Percentiles rank a stretch among this genome's conserved stretches.
Evolutionary conservation across 2,329 filamentous ascomycete species (phyloP).

Genomic region (Juglanconis sp.): DNA sequence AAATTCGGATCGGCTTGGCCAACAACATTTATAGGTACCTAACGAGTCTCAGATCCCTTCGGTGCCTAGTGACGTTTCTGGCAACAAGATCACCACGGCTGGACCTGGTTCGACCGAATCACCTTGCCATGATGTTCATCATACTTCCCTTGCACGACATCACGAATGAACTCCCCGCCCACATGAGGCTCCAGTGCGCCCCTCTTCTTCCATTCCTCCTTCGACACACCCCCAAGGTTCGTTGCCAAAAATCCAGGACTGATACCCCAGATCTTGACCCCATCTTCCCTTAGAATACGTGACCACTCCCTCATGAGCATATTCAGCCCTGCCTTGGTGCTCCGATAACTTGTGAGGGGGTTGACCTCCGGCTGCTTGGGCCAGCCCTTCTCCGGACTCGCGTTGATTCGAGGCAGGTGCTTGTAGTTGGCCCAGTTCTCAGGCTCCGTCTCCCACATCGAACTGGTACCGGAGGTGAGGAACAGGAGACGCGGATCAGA

Average conservation of each 20-base stretch:
- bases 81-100: neutral
- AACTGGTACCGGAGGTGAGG: slow-evolving; percentile 42
- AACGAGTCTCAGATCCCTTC: neutral
- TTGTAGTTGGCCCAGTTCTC: slow-evolving; percentile 27
- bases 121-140: slow-evolving; percentile 13
- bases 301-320: slow-evolving; percentile 49
- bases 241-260: slow-evolving; percentile 14
- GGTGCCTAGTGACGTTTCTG: neutral
- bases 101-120: neutral
- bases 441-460: slow-evolving; percentile 31
- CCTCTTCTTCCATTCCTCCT: slow-evolving; percentile 32
- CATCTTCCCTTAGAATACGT: slow-evolving; percentile 32
- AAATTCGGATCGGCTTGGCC: no score
- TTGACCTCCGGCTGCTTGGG: slow-evolving; percentile 35
- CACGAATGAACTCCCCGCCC: slow-evolving; percentile 36
- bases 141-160: slow-evolving; percentile 25
- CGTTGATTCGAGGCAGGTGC: slow-evolving; percentile 9
- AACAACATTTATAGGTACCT: no score
- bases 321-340: slow-evolving; percentile 43
- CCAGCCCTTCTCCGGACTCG: slow-evolving; percentile 36
- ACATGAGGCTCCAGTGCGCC: slow-evolving; percentile 33
- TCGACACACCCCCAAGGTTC: slow-evolving; percentile 2
- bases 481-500: slow-evolving; percentile 46
- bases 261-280: slow-evolving; percentile 39
- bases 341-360: slow-evolving; percentile 32